Evolutionary conservation across 202 grass and related monocot genomes (phyloP), one percentile per base, ranked within the genome.

Genomic region (Setaria italica): DNA sequence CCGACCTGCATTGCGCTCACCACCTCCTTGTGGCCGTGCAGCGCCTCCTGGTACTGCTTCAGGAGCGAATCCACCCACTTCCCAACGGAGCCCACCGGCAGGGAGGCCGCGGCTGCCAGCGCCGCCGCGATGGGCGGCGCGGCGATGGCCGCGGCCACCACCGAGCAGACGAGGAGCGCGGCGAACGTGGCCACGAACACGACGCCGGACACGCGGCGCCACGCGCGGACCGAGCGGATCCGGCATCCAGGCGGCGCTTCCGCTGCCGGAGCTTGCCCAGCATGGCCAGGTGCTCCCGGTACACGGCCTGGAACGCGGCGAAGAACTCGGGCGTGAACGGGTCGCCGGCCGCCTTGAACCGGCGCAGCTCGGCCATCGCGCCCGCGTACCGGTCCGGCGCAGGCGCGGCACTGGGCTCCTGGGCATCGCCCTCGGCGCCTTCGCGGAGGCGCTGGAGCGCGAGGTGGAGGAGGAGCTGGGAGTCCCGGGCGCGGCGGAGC

Each of bases 61-160:
- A 92, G 37, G 43, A 95, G 35, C 3, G 93, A 92, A 46, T 95
- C 86, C 8, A 95, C 80, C 93, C 93, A 95, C 66, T 87, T 92
- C 11, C 90, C 90, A 62, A 77, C 86, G n/a, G 93, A 95, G 7
- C 90, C 88, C 21, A 92, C 88, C 1, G 90, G 93, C 8, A 92
- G 46, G 11, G 90, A 73, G 0, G 86, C 76, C 0, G 83, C 88
- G 3, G 90, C 93, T 0, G 90, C 90, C 46, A 95, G 72, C 0
- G 87, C 85, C 0, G 79, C 85, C 1, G 90, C 90, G 11, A 92
- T 67, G 0, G 87, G 87, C 11, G 88, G 88, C 1, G 81, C 84
- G 0, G 90, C 86, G 32, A 91, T 80, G 45, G 88, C 88, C 8
- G 84, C 86, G 4, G 88, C 81, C 25, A 91, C 88, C 35, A 92